These are phyloP conservation scores for Striga asiatica DNA, from an alignment of 257 asterid genomes.

Conservation along the genomic window DNA sequence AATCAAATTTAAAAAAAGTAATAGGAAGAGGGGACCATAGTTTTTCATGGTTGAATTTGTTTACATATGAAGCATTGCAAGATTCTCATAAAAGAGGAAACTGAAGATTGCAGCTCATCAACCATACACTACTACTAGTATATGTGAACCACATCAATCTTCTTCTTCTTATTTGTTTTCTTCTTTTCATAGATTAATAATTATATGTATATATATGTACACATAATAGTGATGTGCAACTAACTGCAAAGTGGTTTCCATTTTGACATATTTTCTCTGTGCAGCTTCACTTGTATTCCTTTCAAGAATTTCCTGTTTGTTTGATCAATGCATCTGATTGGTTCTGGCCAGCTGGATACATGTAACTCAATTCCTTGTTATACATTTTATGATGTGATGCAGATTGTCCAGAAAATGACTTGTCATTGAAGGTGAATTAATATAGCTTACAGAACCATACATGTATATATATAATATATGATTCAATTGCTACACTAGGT, in stretches of 20 bases:
- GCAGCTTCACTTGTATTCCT: constrained; percentile 20
- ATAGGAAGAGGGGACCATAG: constrained; percentile 37
- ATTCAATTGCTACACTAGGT: too few relatives aligned
- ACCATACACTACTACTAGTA: constrained; percentile 9
- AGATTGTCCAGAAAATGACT: constrained; percentile 33
- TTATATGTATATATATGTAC: too few relatives aligned
- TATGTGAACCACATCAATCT: constrained; percentile 7
- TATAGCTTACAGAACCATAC: too few relatives aligned
- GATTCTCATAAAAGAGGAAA: constrained; percentile 28
- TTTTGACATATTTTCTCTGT: constrained; percentile 16
- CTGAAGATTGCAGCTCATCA: constrained; percentile 24
- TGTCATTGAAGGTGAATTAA: constrained; percentile 15
- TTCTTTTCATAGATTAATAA: neutral
- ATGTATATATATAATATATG: too few relatives aligned
- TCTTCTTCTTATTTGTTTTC: neutral
- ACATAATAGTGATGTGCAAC: constrained; percentile 20
- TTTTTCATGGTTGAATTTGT: constrained; percentile 24
- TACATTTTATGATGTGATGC: constrained; percentile 24
- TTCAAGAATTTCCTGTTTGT: constrained; percentile 24
- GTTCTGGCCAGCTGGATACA: constrained; percentile 46
- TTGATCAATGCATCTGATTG: constrained; percentile 23
- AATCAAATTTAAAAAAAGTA: constrained; percentile 8
- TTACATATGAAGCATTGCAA: constrained; percentile 15
- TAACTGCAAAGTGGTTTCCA: constrained; percentile 24
- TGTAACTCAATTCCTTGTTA: constrained; percentile 11